These are phyloP conservation scores for Boechera retrofracta DNA, from an alignment of 345 rosid genomes.

Conservation along the genomic window DNA sequence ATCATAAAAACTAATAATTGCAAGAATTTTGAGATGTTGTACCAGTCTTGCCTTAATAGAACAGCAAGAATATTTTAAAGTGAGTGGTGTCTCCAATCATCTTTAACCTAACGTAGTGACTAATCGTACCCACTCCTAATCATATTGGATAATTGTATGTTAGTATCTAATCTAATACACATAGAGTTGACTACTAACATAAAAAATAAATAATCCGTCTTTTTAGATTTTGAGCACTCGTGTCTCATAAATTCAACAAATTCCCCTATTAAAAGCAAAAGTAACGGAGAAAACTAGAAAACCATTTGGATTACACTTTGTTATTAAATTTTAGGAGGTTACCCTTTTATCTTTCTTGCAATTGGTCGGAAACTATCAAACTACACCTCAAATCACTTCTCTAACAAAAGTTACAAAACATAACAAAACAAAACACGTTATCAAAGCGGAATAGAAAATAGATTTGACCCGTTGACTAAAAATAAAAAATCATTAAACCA, in stretches of 20 bases:
- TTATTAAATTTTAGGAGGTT: conserved; percentile 10
- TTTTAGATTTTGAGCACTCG: not conserved
- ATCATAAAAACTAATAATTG: not conserved
- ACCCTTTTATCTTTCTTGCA: conserved; percentile 9
- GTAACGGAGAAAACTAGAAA: not conserved
- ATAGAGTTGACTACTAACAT: not conserved
- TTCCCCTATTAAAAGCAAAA: not conserved
- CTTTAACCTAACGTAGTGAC: not conserved
- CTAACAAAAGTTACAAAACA: conserved; percentile 11
- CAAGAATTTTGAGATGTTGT: not conserved
- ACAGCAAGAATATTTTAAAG: conserved; percentile 15
- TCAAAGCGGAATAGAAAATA: conserved; percentile 15
- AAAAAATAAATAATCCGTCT: not conserved
- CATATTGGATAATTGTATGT: not conserved
- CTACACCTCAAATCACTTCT: conserved; percentile 4
- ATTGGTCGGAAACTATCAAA: conserved; percentile 1
- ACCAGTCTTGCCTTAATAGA: conserved; percentile 28
- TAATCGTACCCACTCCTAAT: conserved; percentile 7
- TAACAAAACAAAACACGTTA: not conserved
- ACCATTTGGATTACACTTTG: not conserved
- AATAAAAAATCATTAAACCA: not conserved
- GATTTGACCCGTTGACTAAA: conserved; percentile 36
- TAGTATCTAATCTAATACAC: not conserved
- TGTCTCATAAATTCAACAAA: not conserved
- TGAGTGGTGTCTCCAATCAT: conserved; percentile 20